phyloP scores from a whole-genome alignment of 306 rosid species.

The Dalbergia cochinchinensis region DNA sequence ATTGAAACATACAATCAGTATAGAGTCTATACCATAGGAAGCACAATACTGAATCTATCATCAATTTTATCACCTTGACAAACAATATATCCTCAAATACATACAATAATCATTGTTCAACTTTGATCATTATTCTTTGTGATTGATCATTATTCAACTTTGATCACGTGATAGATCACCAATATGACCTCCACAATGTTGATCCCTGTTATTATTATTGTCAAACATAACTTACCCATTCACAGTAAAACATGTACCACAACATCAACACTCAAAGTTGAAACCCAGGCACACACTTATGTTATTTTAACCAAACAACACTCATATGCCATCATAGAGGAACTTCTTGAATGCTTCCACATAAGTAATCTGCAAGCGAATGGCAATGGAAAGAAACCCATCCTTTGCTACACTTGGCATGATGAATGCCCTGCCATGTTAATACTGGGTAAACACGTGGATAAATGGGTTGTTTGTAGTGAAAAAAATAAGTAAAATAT shows the following conservation, averaged over 20 bases:
- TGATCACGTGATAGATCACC: neutral
- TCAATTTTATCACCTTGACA: no score
- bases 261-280: neutral
- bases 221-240: neutral
- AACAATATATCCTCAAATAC: no score
- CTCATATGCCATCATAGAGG: constrained; percentile 9
- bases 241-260: neutral
- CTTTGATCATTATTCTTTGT: no score
- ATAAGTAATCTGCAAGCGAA: constrained; percentile 11
- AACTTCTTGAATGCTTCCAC: constrained; percentile 10
- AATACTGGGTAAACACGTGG: no score
- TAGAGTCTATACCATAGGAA: no score
- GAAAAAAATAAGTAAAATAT: no score
- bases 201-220: neutral
- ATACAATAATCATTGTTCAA: no score
- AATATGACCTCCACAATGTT: neutral
- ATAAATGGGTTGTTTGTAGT: no score
- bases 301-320: neutral
- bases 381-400: neutral
- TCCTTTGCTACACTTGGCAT: neutral
- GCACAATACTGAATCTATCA: no score
- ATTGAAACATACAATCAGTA: no score
- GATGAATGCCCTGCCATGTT: constrained; percentile 12
- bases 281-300: neutral
- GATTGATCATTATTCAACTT: no score